Evolutionary conservation across 2,329 filamentous ascomycete species (phyloP).

Genomic region (Parastagonospora avenae): DNA sequence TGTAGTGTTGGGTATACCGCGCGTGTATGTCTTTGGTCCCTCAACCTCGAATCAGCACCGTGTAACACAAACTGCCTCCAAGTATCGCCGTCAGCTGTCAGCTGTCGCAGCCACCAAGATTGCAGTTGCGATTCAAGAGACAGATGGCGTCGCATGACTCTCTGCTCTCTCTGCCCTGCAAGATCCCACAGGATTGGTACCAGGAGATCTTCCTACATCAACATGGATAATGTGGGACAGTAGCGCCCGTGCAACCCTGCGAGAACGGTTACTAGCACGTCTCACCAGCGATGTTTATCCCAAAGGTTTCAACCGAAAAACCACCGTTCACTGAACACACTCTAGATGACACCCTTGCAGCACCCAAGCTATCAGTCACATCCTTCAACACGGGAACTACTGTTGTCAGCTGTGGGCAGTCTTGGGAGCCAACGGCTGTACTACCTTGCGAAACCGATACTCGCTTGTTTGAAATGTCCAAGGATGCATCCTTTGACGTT

Average conservation of each 20-base stretch:
- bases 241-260: constrained; percentile 26
- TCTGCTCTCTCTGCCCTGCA: no score
- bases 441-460: constrained; percentile 14
- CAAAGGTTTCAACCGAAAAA: constrained; percentile 18
- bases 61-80: no score
- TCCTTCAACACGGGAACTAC: constrained; percentile 14
- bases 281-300: constrained; percentile 18
- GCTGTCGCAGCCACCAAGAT: no score
- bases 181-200: no score
- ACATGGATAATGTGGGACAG: constrained; percentile 6
- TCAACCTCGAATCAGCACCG: neutral
- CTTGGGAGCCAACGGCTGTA: neutral
- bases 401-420: constrained; percentile 9
- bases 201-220: neutral
- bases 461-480: constrained; percentile 13
- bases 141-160: no score
- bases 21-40: no score
- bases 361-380: neutral
- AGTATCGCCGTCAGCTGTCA: no score
- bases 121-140: no score
- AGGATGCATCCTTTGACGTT: neutral
- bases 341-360: constrained; percentile 1
- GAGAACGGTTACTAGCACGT: constrained; percentile 18
- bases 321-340: neutral
- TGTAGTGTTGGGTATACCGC: no score